These are phyloP conservation scores for Globisporangium solare DNA, from an alignment of 352 stramenopile species.

Conservation along the genomic window DNA sequence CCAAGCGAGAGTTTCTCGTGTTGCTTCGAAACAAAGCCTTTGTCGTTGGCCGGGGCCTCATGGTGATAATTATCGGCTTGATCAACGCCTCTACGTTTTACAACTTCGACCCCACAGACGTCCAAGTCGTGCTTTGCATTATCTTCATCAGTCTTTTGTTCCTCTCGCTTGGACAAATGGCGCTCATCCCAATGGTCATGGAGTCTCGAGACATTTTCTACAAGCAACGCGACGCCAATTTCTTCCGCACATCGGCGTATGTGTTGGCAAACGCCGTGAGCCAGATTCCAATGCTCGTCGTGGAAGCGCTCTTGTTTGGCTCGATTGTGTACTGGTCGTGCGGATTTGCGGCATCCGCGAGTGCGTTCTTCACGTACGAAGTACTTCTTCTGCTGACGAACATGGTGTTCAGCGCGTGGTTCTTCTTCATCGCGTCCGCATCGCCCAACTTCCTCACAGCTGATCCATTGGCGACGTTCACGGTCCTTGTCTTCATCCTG, in stretches of 20 bases:
- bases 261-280: conserved; percentile 11
- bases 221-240: conserved; percentile 15
- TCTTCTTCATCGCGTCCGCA: conserved; percentile 17
- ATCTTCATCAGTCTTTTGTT: conserved; percentile 14
- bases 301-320: conserved; percentile 12
- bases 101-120: conserved; percentile 7
- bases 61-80: conserved; percentile 12
- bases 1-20: conserved; percentile 55
- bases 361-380: conserved; percentile 3
- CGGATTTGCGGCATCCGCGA: conserved; percentile 6
- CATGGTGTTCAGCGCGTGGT: conserved; percentile 16
- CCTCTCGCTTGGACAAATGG: conserved; percentile 12
- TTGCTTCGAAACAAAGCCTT: conserved; percentile 33
- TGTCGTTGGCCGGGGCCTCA: conserved; percentile 7
- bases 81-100: conserved; percentile 15
- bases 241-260: conserved; percentile 13
- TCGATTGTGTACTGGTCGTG: conserved; percentile 17
- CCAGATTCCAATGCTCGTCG: conserved; percentile 7
- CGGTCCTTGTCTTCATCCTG: conserved; percentile 16
- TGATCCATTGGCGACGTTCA: conserved; percentile 9
- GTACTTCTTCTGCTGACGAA: conserved; percentile 17
- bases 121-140: conserved; percentile 13
- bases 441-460: conserved; percentile 8
- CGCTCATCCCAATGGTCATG: conserved; percentile 12
- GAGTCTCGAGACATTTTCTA: conserved; percentile 12